Conservation (phyloP, 257 asterid genomes). For the Fraxinus excelsior region DNA sequence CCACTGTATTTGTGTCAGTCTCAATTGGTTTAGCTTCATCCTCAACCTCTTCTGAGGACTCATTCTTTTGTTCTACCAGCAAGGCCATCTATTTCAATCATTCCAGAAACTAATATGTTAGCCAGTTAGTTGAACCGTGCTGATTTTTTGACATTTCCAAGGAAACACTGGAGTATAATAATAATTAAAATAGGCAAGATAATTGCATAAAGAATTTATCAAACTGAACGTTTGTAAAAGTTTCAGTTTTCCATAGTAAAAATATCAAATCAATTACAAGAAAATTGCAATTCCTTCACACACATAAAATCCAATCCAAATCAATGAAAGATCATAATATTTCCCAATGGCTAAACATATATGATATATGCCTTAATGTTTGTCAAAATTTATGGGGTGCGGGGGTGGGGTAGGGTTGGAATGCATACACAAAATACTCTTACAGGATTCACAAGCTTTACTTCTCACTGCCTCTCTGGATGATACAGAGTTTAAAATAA, state of each 20-base stretch:
- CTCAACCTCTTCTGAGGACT: constrained; percentile 62
- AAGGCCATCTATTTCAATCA: constrained; percentile 52
- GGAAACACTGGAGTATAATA: neutral
- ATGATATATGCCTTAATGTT: neutral
- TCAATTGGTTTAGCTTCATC: constrained; percentile 67
- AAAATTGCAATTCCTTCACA: neutral
- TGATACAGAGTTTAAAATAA: neutral
- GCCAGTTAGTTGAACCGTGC: neutral
- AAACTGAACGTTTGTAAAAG: neutral
- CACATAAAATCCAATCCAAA: constrained; percentile 6
- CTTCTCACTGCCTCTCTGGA: neutral
- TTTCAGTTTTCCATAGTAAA: neutral
- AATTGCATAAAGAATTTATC: neutral
- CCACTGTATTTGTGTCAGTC: constrained; percentile 34
- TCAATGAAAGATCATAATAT: neutral
- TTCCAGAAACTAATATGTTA: constrained; percentile 15
- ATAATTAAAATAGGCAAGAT: neutral
- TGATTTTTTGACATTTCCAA: neutral
- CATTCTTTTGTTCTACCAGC: constrained; percentile 78
- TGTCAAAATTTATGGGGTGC: neutral
- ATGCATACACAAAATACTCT: neutral
- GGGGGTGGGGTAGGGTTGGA: neutral
- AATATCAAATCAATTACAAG: neutral
- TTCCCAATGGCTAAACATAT: neutral
- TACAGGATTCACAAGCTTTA: neutral